Base-by-base conservation (phyloP, 768 basidiomycete species). In the Collybiopsis confluens region DNA sequence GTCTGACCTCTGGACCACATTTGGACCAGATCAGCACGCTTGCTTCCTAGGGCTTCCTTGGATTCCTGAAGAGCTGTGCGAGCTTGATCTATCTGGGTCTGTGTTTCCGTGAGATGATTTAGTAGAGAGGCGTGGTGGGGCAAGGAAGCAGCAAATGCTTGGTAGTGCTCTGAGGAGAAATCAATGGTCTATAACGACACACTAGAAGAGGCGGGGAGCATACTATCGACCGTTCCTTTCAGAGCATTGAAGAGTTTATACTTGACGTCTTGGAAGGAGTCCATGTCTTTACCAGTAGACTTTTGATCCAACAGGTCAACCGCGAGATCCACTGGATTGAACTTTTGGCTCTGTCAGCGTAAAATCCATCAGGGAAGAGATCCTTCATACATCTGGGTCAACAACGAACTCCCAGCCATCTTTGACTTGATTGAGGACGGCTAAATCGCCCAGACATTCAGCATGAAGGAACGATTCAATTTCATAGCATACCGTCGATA, bases 251-350 rank as follows among this genome's bases (percentile, higher is more conserved):
- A 88, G 16, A 96, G 75, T 77, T 88, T 80, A 7, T 78, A 70
- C 68, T 92, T 93, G 3, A 90, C 88, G 40, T 76, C 70, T 27
- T 81, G 77, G 65, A 96, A 96, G 1, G 90, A 89, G 6, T 80
- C 73, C 62, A 92, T 83, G 59, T 86, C 82, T 64, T 86, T 89
- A 2, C 87, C 88, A 0, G 74, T 68, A 10, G 87, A 84, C 1
- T 83, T 81, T 38, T 85, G 79, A 59, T 94, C 91, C 23, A 99
- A 73, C 2, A 99, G 78, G 61, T 92, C 86, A 15, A 99, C 79
- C 3, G 97, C 95, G 35, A 98, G 77, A 62, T 95, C 89, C 30
- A 97, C 95, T 45, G 89, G 88, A 65, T 97, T 96, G 71, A 98
- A 99, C 86, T 94, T 61, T 33, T 23, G 56, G 57, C 60, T 33